Evolutionary conservation across 1,284 basidiomycete species (phyloP).

Genomic region (Tremellales sp.): DNA sequence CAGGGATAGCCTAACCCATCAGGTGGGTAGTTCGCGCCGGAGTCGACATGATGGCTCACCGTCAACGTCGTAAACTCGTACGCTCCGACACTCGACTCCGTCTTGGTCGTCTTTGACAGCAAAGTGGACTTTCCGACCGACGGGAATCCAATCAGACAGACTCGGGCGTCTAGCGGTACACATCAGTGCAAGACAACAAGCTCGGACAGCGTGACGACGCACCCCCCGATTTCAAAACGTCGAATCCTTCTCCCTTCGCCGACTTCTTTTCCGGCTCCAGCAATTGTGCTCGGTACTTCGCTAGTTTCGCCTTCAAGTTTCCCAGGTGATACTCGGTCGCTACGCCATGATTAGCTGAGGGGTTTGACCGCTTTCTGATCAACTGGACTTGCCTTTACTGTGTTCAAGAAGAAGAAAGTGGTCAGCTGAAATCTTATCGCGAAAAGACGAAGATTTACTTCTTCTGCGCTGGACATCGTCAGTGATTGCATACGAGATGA

Average conservation of each 20-base stretch:
- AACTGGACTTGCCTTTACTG: slow-evolving; percentile 17
- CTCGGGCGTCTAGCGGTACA: slow-evolving; percentile 65
- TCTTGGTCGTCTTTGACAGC: slow-evolving; percentile 86
- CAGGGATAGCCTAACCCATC: slow-evolving; percentile 73
- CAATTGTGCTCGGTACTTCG: slow-evolving; percentile 83
- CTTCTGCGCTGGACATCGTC: slow-evolving; percentile 68
- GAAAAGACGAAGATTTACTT: slow-evolving; percentile 74
- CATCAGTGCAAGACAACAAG: background rate
- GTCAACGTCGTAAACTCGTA: slow-evolving; percentile 96
- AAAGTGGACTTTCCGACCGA: slow-evolving; percentile 96
- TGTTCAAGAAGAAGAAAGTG: background rate
- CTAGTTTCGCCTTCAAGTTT: slow-evolving; percentile 53
- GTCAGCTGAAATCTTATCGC: no score
- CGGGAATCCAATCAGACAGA: slow-evolving; percentile 89
- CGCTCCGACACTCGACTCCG: slow-evolving; percentile 79
- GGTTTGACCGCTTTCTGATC: no score
- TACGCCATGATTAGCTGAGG: slow-evolving; percentile 50
- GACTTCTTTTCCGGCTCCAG: slow-evolving; percentile 76
- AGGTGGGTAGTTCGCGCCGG: background rate
- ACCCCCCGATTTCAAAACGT: slow-evolving; percentile 85
- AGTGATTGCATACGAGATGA: background rate
- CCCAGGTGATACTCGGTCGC: slow-evolving; percentile 83
- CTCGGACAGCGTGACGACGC: slow-evolving; percentile 10
- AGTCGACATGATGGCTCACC: slow-evolving; percentile 48
- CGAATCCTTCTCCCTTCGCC: slow-evolving; percentile 80